Evolutionary conservation across 352 stramenopile species (phyloP).

Genomic region (Globisporangium sylvaticum): DNA sequence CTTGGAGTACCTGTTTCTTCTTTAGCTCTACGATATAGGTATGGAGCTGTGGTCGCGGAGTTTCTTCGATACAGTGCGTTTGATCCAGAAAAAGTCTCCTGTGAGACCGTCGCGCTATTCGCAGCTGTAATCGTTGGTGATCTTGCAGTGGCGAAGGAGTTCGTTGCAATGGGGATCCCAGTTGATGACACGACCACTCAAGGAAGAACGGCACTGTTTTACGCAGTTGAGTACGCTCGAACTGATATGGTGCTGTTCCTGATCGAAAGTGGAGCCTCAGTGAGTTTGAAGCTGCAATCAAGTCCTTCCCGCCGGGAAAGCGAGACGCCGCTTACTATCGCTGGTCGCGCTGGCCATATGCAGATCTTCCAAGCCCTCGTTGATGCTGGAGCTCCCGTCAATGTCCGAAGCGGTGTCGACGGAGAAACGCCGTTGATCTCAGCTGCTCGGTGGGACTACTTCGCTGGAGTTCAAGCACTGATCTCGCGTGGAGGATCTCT

Average conservation of each 20-base stretch:
- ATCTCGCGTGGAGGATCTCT: background rate
- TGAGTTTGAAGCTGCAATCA: background rate
- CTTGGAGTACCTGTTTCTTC: no score
- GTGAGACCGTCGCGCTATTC: no score
- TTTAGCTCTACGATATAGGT: no score
- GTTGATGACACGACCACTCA: no score
- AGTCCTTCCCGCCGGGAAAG: background rate
- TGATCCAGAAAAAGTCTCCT: no score
- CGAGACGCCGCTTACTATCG: background rate
- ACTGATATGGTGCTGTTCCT: background rate
- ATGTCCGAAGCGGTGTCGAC: background rate
- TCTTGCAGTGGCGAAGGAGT: no score
- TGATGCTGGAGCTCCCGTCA: background rate
- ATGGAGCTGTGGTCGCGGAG: no score
- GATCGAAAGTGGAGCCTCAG: background rate
- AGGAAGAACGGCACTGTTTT: no score
- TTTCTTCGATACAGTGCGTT: no score
- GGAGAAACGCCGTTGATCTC: background rate
- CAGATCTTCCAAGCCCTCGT: background rate
- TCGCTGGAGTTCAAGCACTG: background rate
- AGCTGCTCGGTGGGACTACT: background rate
- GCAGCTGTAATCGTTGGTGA: no score
- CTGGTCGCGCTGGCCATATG: background rate
- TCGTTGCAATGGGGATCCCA: no score
- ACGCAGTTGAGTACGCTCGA: no score